Base-by-base conservation (phyloP, 73 alveolate genomes). In the Paramecium primaurelia region DNA sequence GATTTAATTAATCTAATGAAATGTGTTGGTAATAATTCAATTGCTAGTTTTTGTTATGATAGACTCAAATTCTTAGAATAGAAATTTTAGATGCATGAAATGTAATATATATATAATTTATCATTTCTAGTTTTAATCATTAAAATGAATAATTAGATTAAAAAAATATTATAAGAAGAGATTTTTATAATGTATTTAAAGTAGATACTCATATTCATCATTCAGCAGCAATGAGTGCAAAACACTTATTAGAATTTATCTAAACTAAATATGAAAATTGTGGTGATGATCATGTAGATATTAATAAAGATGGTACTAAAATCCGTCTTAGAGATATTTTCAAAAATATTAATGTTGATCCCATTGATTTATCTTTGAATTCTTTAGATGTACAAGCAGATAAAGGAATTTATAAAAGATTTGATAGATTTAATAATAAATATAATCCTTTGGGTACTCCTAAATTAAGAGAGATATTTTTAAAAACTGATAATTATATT, bases 201-300 rank as follows among this genome's bases (percentile, higher is more conserved):
- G 96, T 95, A 6, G 98, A 95, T 40, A 95, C 95, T 3, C 98
- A 95, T 86, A 93, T 95, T 36, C 98, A 95, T 28, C 97, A 93
- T 45, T 95, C 98, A 18, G 98, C 98, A 59, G 97, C 97, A 18
- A 95, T 95, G 98, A 95, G 95, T 69, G 96, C 96, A 16, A 92
- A 95, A 60, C 98, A 95, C 32, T 71, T 95, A 49, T 86, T 71
- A 38, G 93, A 93, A 36, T 95, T 95, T 59, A 95, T 95, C 59
- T 83, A 87, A 51, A 92, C 75, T 22, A 95, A 95, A 77, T 77
- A 92, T 59, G 88, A 92, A 38, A 77, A 85, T 14, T 34, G 49
- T 45, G 87, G 96, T n/a, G 93, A 94, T 28, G 97, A 93, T 75
- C 59, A 77, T 68, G 94, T 95, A 3, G 59, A 20, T 12, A 32